A percentile compares a stretch with the other conserved stretches of the same genome.
Evolutionary conservation across 805 yeast species (phyloP).

Genomic region (Schizosaccharomyces osmophilus): DNA sequence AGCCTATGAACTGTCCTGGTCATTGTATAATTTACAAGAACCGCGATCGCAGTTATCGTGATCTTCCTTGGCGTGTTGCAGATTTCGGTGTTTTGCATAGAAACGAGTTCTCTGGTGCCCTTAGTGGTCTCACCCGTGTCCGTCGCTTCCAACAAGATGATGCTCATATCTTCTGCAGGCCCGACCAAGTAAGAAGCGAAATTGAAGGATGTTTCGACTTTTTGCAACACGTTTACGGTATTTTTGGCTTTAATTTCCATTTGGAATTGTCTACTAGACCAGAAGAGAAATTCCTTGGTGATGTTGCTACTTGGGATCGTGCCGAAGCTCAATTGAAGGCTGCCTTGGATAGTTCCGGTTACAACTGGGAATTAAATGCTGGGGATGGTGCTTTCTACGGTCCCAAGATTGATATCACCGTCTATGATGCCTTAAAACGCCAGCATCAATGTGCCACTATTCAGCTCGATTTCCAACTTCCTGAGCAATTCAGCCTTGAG

Average conservation of each 20-base stretch:
- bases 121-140: slow-evolving; percentile 77
- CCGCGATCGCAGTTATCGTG: slow-evolving; percentile 59
- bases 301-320: slow-evolving; percentile 45
- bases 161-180: slow-evolving; percentile 81
- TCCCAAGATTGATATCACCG: slow-evolving; percentile 52
- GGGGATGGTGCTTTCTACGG: slow-evolving; percentile 83
- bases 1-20: slow-evolving; percentile 91
- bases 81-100: slow-evolving; percentile 85
- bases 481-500: slow-evolving; percentile 53
- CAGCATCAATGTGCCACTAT: slow-evolving; percentile 87
- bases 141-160: slow-evolving; percentile 94
- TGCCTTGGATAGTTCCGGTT: slow-evolving; percentile 33
- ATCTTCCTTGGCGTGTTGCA: slow-evolving; percentile 60
- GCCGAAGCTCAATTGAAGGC: slow-evolving; percentile 48
- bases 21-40: slow-evolving; percentile 66
- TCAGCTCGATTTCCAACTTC: slow-evolving; percentile 94
- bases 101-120: slow-evolving; percentile 84
- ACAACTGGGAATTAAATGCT: slow-evolving; percentile 44
- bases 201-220: slow-evolving; percentile 47
- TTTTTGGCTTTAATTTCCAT: slow-evolving; percentile 39
- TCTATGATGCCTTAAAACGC: slow-evolving; percentile 57
- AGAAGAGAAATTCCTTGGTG: slow-evolving; percentile 43
- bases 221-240: slow-evolving; percentile 47
- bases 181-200: slow-evolving; percentile 51
- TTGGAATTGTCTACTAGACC: slow-evolving; percentile 74